Base-by-base conservation (phyloP, 2,329 filamentous ascomycete species). In the Emergomyces orientalis region DNA sequence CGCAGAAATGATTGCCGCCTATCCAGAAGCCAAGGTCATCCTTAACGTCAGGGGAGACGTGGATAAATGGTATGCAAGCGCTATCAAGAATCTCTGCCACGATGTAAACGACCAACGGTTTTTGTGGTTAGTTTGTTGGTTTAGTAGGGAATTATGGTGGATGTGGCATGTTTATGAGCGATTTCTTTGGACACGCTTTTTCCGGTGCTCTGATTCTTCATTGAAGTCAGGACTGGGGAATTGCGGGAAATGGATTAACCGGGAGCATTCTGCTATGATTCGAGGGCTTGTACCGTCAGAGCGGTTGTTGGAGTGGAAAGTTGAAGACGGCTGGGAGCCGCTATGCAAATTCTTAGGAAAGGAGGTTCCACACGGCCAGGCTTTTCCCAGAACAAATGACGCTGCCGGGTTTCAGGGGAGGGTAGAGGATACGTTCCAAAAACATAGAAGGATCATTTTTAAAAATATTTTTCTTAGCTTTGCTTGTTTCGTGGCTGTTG, bases 281-380 rank as follows among this genome's bases (percentile, higher is more conserved):
- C 63, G 67, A 22, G 22, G 43, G 2, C 62, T 68, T 11, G 64
- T 71, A n/a, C 63, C 69, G 5, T 55, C 60, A 17, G 67, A 70
- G 22, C 64, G 65, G 17, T 51, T 74, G 39, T 32, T 73, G 43
- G 71, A 75, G 62, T 76, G 67, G 55, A 62, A 69, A 58, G 64
- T 71, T 0, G 62, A 72, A 39, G 74, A 79, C 43, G 78, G 77
- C 0, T 81, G 79, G 79, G 72, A 70, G 43, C 75, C 76, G 11
- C 68, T 82, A 30, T 81, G 78, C 65, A 64, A 71, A 62, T 78
- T 79, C 59, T 59, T 79, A 49, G 73, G 70, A 0, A 75, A 73
- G 43, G 67, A 71, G 7, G 67, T 75, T 2, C 76, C 77, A 1
- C 63, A 70, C 22, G 67, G 68, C 45, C 64, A 71, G 1, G 8